Base-by-base conservation (phyloP, 1,284 basidiomycete species). In the Ceratobasidium sp. region DNA sequence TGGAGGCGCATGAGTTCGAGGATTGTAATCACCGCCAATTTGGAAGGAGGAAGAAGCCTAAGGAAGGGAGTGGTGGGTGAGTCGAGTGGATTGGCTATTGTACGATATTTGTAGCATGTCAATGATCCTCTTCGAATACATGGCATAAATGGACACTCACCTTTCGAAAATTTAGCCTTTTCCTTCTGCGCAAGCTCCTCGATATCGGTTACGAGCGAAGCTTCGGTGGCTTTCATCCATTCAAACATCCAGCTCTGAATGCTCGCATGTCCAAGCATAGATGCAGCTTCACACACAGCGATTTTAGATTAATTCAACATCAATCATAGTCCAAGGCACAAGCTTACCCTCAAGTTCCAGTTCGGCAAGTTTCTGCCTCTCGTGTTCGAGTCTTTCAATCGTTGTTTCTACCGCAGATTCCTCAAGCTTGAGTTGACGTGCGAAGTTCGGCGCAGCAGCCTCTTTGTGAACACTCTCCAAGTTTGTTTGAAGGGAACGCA, bases 1-100 rank as follows among this genome's bases (percentile, higher is more conserved):
- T 92, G 89, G 58, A 96, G 85, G 20, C 94, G 90, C 93, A 99
- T 94, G 68, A 97, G 83, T 83, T 98, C 96, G 45, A 97, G 88
- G 79, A 99, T 95, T 3, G 94, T 94, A 81, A 99, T 92, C 28
- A 98, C 87, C 0, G 96, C 95, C 10, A 99, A 88, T 78, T 93
- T 93, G 66, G 94, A 90, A 0, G 92, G 87, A 15, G 91, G 89
- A 26, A 99, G 86, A 0, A 97, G 88, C 0, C 88, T 85, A 8
- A 98, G 85, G 85, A 96, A 97, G 1, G 93, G 89, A 11, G 83
- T 85, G 37, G 90, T 77, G 39, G 81, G 68, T 3, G 73, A 33
- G 15, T 75, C 73, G 15, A 75, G n/a, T 65, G 73, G 73, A 37
- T 75, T 74, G 31, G 80, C 61, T 15, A 75, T 76, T 6, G 11